phyloP scores from a whole-genome alignment of 768 basidiomycete genomes.

The Kwoniella bestiolae region DNA sequence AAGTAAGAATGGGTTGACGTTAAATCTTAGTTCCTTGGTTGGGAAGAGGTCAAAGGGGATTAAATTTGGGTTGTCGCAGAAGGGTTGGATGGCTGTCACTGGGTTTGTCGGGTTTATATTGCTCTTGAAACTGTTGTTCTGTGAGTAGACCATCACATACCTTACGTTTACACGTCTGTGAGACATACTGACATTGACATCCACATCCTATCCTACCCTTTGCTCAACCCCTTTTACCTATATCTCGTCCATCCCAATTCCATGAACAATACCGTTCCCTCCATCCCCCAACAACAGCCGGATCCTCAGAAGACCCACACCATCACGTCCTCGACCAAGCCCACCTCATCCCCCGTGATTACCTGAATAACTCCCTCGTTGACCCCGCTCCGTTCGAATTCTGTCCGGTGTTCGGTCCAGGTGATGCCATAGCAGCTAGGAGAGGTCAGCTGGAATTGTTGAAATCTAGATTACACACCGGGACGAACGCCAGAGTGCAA shows the following conservation, averaged over 20 bases:
- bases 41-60: conserved; percentile 3
- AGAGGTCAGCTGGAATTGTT: conserved; percentile 77
- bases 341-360: conserved; percentile 68
- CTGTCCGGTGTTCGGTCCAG: conserved; percentile 84
- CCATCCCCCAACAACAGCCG: conserved; percentile 4
- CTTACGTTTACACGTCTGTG: too few species aligned
- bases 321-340: conserved; percentile 32
- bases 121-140: conserved; percentile 37
- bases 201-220: too few species aligned
- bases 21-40: conserved; percentile 15
- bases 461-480: conserved; percentile 74
- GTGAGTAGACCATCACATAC: conserved; percentile 32
- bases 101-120: conserved; percentile 36
- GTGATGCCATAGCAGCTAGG: conserved; percentile 75
- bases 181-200: too few species aligned
- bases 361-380: conserved; percentile 68
- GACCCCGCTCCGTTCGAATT: conserved; percentile 77
- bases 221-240: too few species aligned
- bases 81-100: conserved; percentile 43
- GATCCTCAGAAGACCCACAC: conserved; percentile 16
- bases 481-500: conserved; percentile 81
- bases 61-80: conserved; percentile 34
- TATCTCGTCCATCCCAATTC: not conserved
- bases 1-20: conserved; percentile 17
- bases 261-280: not conserved